Evolutionary conservation across 2,329 filamentous ascomycete genomes (phyloP).

Genomic region (Fusarium sp.): DNA sequence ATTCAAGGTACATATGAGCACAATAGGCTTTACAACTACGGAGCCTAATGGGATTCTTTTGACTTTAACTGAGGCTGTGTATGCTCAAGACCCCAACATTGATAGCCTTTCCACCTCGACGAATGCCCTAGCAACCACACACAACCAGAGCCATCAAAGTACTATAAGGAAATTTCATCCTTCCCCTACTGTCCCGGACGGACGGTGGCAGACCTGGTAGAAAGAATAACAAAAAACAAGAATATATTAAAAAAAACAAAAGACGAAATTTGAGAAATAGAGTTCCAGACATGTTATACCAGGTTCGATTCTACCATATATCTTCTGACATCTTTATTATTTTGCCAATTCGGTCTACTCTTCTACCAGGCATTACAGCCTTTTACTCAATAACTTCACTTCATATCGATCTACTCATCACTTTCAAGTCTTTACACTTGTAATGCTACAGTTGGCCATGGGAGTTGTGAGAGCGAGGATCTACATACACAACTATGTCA

Average conservation of each 20-base stretch:
- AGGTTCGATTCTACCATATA: background rate
- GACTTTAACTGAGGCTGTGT: background rate
- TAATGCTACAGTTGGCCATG: background rate
- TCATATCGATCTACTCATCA: background rate
- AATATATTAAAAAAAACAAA: background rate
- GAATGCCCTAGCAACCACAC: background rate
- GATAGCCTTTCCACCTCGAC: background rate
- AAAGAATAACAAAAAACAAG: background rate
- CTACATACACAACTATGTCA: background rate
- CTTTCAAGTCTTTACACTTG: background rate
- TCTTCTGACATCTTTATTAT: background rate
- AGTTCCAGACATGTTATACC: background rate
- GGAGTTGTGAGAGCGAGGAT: background rate
- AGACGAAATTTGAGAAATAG: background rate
- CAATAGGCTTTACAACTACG: background rate
- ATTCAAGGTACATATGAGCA: background rate
- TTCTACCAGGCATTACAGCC: background rate
- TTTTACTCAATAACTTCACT: background rate
- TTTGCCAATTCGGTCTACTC: background rate
- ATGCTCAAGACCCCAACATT: background rate
- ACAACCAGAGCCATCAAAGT: background rate
- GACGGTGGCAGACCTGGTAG: background rate
- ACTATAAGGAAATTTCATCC: background rate
- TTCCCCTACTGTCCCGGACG: background rate
- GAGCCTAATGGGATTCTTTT: background rate